Conservation (phyloP, 2,329 filamentous ascomycete species). For the Phialophora macrospora region DNA sequence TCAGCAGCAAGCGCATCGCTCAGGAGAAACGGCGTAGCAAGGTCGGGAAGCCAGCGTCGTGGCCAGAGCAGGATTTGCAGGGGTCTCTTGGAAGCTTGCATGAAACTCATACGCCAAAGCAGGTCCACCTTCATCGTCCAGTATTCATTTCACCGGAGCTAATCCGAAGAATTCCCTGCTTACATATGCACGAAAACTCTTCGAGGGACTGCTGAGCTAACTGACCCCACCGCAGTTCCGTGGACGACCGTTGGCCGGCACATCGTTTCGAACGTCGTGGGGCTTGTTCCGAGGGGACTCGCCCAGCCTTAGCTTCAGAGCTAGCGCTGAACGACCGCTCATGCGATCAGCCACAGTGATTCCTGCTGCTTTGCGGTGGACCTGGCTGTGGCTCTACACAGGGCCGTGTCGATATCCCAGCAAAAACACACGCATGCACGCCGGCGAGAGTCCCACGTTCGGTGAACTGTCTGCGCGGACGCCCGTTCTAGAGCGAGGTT, state of each 20-base stretch:
- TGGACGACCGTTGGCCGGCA: slow-evolving; percentile 12
- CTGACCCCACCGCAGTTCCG: slow-evolving; percentile 11
- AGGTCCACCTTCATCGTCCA: not conserved
- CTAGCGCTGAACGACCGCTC: slow-evolving; percentile 2
- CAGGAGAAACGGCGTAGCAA: not conserved
- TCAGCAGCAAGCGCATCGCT: slow-evolving; percentile 5
- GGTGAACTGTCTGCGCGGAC: not conserved
- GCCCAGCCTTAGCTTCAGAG: not conserved
- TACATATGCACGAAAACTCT: slow-evolving; percentile 20
- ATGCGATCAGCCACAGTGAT: not conserved
- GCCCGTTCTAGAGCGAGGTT: not conserved
- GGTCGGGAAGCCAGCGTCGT: not conserved
- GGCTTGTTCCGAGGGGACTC: not conserved
- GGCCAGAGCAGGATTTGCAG: not conserved
- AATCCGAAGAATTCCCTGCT: slow-evolving; percentile 10
- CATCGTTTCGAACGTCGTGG: slow-evolving; percentile 8
- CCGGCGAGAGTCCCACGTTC: not conserved
- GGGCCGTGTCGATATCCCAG: not conserved
- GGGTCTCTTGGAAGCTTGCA: slow-evolving; percentile 3
- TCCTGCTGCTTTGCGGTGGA: not conserved
- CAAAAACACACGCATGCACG: not conserved
- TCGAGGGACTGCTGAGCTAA: slow-evolving; percentile 22
- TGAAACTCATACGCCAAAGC: slow-evolving; percentile 10
- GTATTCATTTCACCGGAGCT: slow-evolving; percentile 1
- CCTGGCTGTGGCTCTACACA: not conserved